These are phyloP conservation scores for Debaryomyces robertsiae DNA, from an alignment of 1,139 yeast species.

Conservation along the genomic window DNA sequence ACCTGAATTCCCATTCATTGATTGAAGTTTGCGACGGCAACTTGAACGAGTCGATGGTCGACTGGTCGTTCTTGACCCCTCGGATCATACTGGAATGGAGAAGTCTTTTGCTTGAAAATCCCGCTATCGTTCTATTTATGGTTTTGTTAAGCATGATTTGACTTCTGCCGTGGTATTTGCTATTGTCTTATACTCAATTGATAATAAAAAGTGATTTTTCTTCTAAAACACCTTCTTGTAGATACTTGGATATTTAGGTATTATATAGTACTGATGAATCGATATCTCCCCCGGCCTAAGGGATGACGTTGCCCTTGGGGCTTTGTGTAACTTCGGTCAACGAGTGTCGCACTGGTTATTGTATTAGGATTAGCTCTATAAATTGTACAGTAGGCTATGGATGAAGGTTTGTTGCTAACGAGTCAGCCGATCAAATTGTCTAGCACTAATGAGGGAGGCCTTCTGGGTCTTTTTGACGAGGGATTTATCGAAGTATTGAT, in stretches of 20 bases:
- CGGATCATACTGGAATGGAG: slow-evolving; percentile 5
- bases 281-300: slow-evolving; percentile 6
- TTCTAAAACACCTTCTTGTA: too few species aligned
- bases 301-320: slow-evolving; percentile 7
- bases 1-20: slow-evolving; percentile 54
- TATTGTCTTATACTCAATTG: not conserved
- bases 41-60: slow-evolving; percentile 47
- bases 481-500: too few species aligned
- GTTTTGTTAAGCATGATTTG: slow-evolving; percentile 8
- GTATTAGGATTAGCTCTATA: slow-evolving; percentile 5
- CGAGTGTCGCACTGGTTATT: not conserved
- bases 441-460: slow-evolving; percentile 38
- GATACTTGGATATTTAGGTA: too few species aligned
- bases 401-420: not conserved
- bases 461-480: slow-evolving; percentile 3
- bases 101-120: slow-evolving; percentile 3
- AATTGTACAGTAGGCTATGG: not conserved
- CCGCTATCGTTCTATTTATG: slow-evolving; percentile 1
- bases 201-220: not conserved
- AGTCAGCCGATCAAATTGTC: slow-evolving; percentile 26
- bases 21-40: slow-evolving; percentile 52
- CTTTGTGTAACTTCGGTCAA: slow-evolving; percentile 4
- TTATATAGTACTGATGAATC: not conserved
- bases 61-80: slow-evolving; percentile 45
- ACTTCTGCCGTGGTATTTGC: not conserved